These are phyloP conservation scores for Lactifluus volemus DNA, from an alignment of 768 basidiomycete species.

Conservation along the genomic window DNA sequence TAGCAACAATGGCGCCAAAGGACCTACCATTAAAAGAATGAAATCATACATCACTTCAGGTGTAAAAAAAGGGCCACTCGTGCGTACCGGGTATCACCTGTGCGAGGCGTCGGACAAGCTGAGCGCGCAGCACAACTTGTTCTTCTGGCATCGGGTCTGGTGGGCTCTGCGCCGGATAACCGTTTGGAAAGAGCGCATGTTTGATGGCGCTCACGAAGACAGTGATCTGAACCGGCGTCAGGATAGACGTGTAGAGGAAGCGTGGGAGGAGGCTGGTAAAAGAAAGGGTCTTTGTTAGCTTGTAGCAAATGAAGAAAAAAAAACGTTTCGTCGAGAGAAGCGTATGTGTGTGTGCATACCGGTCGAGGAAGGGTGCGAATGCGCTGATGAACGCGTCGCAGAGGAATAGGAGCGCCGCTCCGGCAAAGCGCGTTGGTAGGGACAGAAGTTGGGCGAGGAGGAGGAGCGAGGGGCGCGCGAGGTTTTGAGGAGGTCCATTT, in stretches of 20 bases:
- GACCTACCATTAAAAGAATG: constrained; percentile 21
- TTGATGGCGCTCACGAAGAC: constrained; percentile 48
- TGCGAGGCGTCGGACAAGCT: constrained; percentile 32
- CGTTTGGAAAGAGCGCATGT: constrained; percentile 76
- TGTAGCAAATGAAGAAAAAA: no score
- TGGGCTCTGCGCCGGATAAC: constrained; percentile 70
- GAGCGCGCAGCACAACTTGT: constrained; percentile 45
- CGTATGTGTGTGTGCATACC: constrained; percentile 29
- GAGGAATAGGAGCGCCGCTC: constrained; percentile 37
- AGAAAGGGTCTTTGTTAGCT: neutral
- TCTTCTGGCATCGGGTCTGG: constrained; percentile 73
- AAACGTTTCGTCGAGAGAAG: no score
- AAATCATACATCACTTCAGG: neutral
- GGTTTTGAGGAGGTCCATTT: constrained; percentile 22
- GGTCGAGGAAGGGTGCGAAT: constrained; percentile 49
- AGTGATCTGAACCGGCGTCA: constrained; percentile 45
- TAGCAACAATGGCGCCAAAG: constrained; percentile 43
- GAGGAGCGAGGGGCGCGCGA: constrained; percentile 35
- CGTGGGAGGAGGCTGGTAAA: constrained; percentile 59
- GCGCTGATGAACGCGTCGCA: constrained; percentile 39
- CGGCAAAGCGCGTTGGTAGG: constrained; percentile 40
- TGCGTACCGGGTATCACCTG: constrained; percentile 37
- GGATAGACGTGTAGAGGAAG: constrained; percentile 47
- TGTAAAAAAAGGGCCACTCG: neutral
- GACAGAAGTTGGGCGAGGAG: constrained; percentile 45